A percentile compares a stretch with the other conserved stretches of the same genome.
phyloP scores from a whole-genome alignment of 805 yeast genomes.

The Candida bentonensis region DNA sequence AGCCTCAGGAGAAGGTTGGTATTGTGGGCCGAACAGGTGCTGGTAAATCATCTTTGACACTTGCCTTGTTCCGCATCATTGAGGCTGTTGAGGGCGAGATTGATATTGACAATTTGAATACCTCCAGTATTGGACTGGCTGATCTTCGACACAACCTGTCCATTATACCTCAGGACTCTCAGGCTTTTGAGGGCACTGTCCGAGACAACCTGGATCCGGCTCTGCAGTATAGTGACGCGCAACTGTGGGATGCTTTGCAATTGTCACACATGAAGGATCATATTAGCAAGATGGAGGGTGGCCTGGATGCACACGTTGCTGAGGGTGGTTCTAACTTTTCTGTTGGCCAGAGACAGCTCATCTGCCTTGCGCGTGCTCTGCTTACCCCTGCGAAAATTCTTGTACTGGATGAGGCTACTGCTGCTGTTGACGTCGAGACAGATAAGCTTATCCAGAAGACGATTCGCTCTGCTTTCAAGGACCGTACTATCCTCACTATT shows the following conservation, averaged over 20 bases:
- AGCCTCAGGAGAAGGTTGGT: conserved; percentile 75
- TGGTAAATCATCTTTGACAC: conserved; percentile 76
- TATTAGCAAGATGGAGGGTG: conserved; percentile 37
- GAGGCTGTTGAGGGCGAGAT: conserved; percentile 64
- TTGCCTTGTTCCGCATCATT: conserved; percentile 74
- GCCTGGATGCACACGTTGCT: conserved; percentile 40
- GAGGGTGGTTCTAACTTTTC: conserved; percentile 84
- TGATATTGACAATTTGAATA: conserved; percentile 55
- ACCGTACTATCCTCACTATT: conserved; percentile 72
- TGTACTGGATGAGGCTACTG: conserved; percentile 80
- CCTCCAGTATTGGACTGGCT: conserved; percentile 52
- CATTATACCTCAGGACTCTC: conserved; percentile 90
- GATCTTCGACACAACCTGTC: conserved; percentile 68
- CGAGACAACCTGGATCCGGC: conserved; percentile 84
- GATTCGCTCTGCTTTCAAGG: conserved; percentile 53
- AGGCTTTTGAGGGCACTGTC: conserved; percentile 75
- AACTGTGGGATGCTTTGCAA: conserved; percentile 70
- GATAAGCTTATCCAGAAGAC: conserved; percentile 71
- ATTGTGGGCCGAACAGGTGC: conserved; percentile 97
- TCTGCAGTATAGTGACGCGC: conserved; percentile 49
- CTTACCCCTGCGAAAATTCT: conserved; percentile 61
- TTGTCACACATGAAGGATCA: conserved; percentile 65
- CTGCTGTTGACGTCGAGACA: conserved; percentile 81
- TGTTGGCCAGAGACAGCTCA: conserved; percentile 75
- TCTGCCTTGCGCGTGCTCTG: conserved; percentile 74